Evolutionary conservation across 106 monocot genomes (phyloP).

Genomic region (Chionographis japonica): DNA sequence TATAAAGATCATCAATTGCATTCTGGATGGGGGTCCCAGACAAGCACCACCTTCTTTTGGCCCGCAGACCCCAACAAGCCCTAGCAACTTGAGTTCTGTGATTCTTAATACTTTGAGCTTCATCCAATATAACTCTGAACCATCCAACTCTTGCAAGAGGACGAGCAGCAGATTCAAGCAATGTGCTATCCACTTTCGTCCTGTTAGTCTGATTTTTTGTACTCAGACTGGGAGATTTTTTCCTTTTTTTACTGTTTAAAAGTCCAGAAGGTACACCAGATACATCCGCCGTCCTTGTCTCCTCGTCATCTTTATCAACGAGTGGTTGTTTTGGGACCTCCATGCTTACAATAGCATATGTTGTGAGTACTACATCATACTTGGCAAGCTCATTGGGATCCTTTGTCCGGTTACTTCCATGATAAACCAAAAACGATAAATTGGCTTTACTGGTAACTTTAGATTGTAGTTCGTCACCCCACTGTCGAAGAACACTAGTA

Average conservation of each 20-base stretch:
- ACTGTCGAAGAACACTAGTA: slow-evolving; percentile 93
- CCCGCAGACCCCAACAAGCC: slow-evolving; percentile 91
- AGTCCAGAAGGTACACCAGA: slow-evolving; percentile 1
- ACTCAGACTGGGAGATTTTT: slow-evolving; percentile 18
- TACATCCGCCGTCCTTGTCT: slow-evolving; percentile 33
- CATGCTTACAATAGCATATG: slow-evolving; percentile 94
- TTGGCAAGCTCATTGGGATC: slow-evolving; percentile 82
- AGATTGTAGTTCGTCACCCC: slow-evolving; percentile 79
- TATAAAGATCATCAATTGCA: slow-evolving; percentile 94
- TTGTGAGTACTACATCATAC: slow-evolving; percentile 91
- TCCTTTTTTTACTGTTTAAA: slow-evolving; percentile 54
- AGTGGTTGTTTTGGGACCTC: slow-evolving; percentile 73
- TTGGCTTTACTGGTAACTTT: slow-evolving; percentile 71
- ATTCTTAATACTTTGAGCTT: slow-evolving; percentile 97
- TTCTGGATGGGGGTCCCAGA: slow-evolving; percentile 97
- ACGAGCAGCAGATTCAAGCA: slow-evolving; percentile 45
- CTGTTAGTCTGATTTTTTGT: slow-evolving; percentile 19
- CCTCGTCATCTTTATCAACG: slow-evolving; percentile 63
- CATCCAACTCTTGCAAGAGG: slow-evolving; percentile 86
- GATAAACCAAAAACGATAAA: slow-evolving; percentile 74
- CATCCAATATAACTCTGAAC: slow-evolving; percentile 93
- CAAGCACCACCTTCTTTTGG: slow-evolving; percentile 97
- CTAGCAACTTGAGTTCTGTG: slow-evolving; percentile 87
- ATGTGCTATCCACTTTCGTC: slow-evolving; percentile 10
- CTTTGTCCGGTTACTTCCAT: slow-evolving; percentile 86